Base-by-base conservation (phyloP, 179 eudicot species). In the Dionaea muscipula region DNA sequence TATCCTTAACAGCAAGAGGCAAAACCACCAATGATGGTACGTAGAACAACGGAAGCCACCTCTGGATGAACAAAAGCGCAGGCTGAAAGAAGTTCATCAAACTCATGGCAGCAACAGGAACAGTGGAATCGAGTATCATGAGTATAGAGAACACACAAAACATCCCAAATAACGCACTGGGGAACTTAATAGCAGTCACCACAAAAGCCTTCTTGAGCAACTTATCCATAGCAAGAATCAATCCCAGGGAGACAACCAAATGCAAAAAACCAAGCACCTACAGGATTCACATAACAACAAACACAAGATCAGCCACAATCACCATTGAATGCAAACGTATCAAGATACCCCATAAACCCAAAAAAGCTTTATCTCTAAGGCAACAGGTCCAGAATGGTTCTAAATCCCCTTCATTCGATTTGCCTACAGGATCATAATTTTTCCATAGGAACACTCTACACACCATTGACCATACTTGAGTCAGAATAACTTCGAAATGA, bases 41-140 rank as follows among this genome's bases (percentile, higher is more conserved):
- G 61, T 93, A 93, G 70, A 93, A 93, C 80, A 93, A 50, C 0
- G 99, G 99, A 66, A 93, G 93, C 99, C 99, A 93, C 59, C 99
- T 76, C 67, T 88, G 99, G 56, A 93, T 88, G 60, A 93, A 93
- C 79, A 93, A 28, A 55, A 82, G 69, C 7, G 96, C 96, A 26
- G 99, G 99, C 76, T 93, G 86, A 49, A 93, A 93, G 72, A 93
- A 93, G 70, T 71, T 73, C 85, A 74, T 57, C 78, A 93, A 70
- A 61, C 70, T 60, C 0, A 60, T 65, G 20, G 99, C 98, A 35
- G 89, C 89, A 2, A 60, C 69, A 0, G 96, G 95, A 55, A 81
- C 49, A 13, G 57, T 56, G 14, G 75, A 60, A 62, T 88, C 96
- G 48, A 93, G 90, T 71, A 73, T 65, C 51, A 72, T 51, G 0